Percentiles rank a stretch among this genome's conserved stretches.
phyloP scores from a whole-genome alignment of 345 rosid species.

The Salix viminalis region DNA sequence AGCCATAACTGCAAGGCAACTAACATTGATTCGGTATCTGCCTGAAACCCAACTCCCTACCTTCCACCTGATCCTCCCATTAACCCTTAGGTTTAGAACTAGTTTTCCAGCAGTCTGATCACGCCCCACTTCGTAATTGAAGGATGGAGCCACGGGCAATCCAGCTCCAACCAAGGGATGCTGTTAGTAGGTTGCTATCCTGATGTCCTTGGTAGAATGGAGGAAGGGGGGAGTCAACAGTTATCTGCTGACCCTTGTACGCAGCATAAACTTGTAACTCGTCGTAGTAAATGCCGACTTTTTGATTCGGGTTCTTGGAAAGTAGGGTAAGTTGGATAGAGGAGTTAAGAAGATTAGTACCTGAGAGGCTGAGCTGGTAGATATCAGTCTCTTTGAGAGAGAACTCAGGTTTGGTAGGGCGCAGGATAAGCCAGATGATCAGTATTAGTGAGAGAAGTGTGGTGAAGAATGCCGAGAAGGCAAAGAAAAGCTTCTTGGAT shows the following conservation, averaged over 20 bases:
- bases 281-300: conserved; percentile 81
- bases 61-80: conserved; percentile 75
- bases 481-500: conserved; percentile 56
- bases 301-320: conserved; percentile 61
- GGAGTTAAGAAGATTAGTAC: conserved; percentile 73
- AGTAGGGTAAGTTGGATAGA: conserved; percentile 64
- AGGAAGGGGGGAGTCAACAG: conserved; percentile 48
- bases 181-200: conserved; percentile 56
- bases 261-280: conserved; percentile 53
- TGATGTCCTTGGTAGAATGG: conserved; percentile 76
- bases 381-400: conserved; percentile 57
- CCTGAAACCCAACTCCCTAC: conserved; percentile 89
- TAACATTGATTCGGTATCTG: conserved; percentile 49
- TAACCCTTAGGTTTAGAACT: conserved; percentile 46
- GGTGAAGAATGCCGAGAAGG: conserved; percentile 46
- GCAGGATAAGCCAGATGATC: conserved; percentile 66
- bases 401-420: conserved; percentile 69
- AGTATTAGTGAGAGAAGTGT: conserved; percentile 47
- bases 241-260: conserved; percentile 79
- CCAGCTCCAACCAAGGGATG: conserved; percentile 56
- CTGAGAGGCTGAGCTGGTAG: conserved; percentile 60
- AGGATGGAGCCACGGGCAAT: conserved; percentile 60
- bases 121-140: conserved; percentile 53
- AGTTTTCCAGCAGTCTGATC: conserved; percentile 58
- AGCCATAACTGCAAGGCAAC: conserved; percentile 59